Evolutionary conservation across 75 land plant genomes (phyloP).

Genomic region (Azolla pinnata): DNA sequence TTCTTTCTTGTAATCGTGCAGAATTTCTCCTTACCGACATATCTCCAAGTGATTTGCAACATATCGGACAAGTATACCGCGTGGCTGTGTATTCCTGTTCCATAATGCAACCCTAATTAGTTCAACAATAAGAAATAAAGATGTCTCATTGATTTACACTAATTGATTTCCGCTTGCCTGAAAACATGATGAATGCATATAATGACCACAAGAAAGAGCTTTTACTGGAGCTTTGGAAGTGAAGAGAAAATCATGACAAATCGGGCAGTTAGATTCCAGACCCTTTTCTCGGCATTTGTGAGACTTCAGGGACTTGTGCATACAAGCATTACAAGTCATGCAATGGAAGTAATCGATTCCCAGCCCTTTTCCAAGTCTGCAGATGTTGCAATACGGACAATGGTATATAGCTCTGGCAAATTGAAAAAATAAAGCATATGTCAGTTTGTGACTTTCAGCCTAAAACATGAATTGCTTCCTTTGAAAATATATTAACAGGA

Average conservation of each 20-base stretch:
- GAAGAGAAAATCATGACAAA: constrained; percentile 75
- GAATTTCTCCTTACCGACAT: constrained; percentile 84
- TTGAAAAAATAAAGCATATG: background rate
- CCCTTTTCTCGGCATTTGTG: constrained; percentile 79
- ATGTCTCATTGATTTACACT: background rate
- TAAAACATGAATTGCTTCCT: too few species aligned
- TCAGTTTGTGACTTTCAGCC: too few species aligned
- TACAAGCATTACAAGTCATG: constrained; percentile 87
- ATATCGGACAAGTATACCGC: constrained; percentile 71
- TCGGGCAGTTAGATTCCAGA: constrained; percentile 77
- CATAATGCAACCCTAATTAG: background rate
- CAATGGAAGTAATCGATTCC: constrained; percentile 78
- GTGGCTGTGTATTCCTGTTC: constrained; percentile 67
- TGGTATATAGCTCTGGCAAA: constrained; percentile 59
- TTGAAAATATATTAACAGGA: too few species aligned
- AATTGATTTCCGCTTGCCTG: constrained; percentile 35
- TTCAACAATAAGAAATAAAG: background rate
- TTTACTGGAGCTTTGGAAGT: constrained; percentile 61
- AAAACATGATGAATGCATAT: constrained; percentile 84
- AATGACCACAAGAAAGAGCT: constrained; percentile 83
- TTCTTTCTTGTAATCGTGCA: too few species aligned
- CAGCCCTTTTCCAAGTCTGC: constrained; percentile 79
- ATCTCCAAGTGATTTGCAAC: constrained; percentile 83
- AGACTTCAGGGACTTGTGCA: constrained; percentile 39
- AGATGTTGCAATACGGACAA: constrained; percentile 80